These are phyloP conservation scores for Lichtheimia ornata DNA, from an alignment of 371 early-diverging fungal species.

Conservation along the genomic window DNA sequence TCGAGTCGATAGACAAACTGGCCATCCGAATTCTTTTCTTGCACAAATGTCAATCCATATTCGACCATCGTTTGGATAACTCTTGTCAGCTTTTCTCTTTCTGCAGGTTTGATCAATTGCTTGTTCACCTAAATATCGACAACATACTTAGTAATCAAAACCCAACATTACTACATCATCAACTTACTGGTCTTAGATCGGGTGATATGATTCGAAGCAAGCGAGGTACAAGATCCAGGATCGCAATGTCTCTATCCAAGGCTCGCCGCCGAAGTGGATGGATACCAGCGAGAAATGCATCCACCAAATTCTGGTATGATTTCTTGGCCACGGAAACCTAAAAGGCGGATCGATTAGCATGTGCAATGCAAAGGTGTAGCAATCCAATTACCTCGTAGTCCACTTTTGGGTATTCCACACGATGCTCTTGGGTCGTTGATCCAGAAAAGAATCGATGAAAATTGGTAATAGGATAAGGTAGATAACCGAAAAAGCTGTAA, in stretches of 20 bases:
- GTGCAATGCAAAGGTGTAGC: background rate
- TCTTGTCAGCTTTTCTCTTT: conserved; percentile 58
- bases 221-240: conserved; percentile 64
- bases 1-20: conserved; percentile 71
- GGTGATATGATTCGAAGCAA: conserved; percentile 81
- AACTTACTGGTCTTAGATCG: conserved; percentile 67
- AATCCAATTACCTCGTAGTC: conserved; percentile 66
- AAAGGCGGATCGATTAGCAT: background rate
- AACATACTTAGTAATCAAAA: background rate
- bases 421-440: conserved; percentile 54
- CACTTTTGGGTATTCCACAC: conserved; percentile 80
- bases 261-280: conserved; percentile 49
- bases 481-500: conserved; percentile 63
- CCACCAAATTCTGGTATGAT: conserved; percentile 59
- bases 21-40: conserved; percentile 72
- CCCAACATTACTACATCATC: background rate
- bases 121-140: conserved; percentile 53
- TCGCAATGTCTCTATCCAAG: conserved; percentile 46
- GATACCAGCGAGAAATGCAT: conserved; percentile 54
- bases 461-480: conserved; percentile 71
- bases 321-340: conserved; percentile 53
- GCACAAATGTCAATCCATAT: conserved; percentile 74
- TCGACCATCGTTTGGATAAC: conserved; percentile 74
- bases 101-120: conserved; percentile 75
- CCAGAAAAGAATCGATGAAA: conserved; percentile 87